Evolutionary conservation across 2,329 filamentous ascomycete species (phyloP).

Genomic region (Thermothelomyces thermophilus): DNA sequence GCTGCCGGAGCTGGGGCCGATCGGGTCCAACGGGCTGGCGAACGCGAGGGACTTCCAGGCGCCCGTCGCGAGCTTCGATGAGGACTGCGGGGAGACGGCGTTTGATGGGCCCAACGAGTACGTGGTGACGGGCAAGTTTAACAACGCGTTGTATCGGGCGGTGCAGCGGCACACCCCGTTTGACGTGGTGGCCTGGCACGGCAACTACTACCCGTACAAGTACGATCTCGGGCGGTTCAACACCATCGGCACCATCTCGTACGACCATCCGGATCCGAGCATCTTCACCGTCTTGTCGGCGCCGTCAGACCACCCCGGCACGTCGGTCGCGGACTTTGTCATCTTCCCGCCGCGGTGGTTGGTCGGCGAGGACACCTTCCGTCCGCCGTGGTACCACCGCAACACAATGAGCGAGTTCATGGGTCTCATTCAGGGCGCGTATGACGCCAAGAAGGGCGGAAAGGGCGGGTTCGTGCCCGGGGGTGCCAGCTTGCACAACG

Average conservation of each 20-base stretch:
- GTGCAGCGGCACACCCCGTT: constrained; percentile 66
- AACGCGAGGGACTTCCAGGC: constrained; percentile 70
- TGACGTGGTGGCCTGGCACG: constrained; percentile 75
- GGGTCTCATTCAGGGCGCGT: constrained; percentile 52
- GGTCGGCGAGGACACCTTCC: constrained; percentile 62
- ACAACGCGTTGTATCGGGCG: constrained; percentile 59
- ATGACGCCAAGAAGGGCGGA: constrained; percentile 54
- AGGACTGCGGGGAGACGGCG: constrained; percentile 42
- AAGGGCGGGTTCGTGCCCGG: constrained; percentile 50
- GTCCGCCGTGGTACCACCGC: constrained; percentile 66
- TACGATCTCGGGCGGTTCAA: constrained; percentile 75
- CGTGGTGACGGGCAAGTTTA: constrained; percentile 58
- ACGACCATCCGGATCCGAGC: constrained; percentile 70
- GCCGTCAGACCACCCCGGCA: constrained; percentile 52
- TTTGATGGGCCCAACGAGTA: constrained; percentile 33
- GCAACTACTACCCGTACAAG: constrained; percentile 74
- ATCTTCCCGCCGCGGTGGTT: constrained; percentile 69
- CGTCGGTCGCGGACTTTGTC: constrained; percentile 64
- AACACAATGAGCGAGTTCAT: constrained; percentile 63
- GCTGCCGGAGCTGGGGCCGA: constrained; percentile 66
- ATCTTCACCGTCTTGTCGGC: constrained; percentile 69
- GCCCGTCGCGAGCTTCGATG: constrained; percentile 62
- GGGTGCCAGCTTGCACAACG: constrained; percentile 59
- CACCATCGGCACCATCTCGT: constrained; percentile 64
- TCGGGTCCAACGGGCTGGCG: constrained; percentile 68